Evolutionary conservation across 495 filamentous ascomycete species (phyloP).

Genomic region (Podospora didyma): DNA sequence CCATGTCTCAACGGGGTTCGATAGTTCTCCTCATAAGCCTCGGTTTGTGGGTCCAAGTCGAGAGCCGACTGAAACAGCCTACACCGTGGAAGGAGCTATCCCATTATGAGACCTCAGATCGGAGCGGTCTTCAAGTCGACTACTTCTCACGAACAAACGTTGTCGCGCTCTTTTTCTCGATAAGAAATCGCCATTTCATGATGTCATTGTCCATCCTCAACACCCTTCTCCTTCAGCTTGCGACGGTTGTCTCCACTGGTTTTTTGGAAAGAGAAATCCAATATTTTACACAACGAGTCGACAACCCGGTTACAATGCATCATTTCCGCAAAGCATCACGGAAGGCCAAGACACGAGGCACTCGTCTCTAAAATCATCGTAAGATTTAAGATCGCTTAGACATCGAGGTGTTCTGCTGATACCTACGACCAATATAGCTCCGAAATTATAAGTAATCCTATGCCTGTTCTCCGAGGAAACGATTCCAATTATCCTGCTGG

Average conservation of each 20-base stretch:
- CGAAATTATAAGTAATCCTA: no score
- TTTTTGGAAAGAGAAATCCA: background rate
- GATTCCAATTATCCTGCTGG: no score
- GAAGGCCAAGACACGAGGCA: no score
- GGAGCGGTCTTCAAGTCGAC: background rate
- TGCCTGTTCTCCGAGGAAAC: no score
- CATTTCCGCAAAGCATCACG: background rate
- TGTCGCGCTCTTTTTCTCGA: background rate
- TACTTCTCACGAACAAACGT: background rate
- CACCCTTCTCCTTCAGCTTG: background rate
- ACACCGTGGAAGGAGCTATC: background rate
- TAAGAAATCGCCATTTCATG: background rate
- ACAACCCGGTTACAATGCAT: background rate
- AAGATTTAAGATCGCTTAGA: no score
- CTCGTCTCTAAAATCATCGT: no score
- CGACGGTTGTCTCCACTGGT: background rate
- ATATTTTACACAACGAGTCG: background rate
- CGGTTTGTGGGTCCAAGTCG: background rate
- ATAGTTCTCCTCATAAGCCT: background rate
- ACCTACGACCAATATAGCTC: no score
- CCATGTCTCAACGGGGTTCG: no score
- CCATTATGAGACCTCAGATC: background rate
- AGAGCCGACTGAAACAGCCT: background rate
- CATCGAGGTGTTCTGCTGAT: no score
- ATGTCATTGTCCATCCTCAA: background rate